Evolutionary conservation across 75 land plant genomes (phyloP).

Genomic region (Picea sitchensis): DNA sequence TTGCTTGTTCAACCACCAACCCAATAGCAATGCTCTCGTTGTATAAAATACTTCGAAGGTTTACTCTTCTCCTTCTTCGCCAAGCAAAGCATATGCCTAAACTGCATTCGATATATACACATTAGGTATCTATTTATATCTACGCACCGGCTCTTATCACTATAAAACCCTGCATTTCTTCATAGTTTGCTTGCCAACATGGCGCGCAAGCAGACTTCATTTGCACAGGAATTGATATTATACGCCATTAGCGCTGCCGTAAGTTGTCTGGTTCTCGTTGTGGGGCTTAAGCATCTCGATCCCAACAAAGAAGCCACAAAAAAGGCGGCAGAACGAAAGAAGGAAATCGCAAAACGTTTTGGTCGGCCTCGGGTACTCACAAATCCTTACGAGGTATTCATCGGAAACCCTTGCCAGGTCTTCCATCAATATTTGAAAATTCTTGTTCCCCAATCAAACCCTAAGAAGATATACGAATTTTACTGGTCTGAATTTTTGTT

Average conservation of each 20-base stretch:
- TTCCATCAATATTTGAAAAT: slow-evolving; percentile 1
- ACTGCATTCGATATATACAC: no score
- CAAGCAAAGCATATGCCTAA: no score
- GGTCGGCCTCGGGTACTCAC: slow-evolving; percentile 85
- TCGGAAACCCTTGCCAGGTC: slow-evolving; percentile 82
- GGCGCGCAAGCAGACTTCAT: slow-evolving; percentile 30
- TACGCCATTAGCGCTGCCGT: slow-evolving; percentile 88
- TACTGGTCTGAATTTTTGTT: neutral
- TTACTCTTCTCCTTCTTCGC: no score
- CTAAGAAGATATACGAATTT: neutral
- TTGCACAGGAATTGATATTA: slow-evolving; percentile 66
- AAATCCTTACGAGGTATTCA: slow-evolving; percentile 76
- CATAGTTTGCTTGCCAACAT: neutral
- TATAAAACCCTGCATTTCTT: no score
- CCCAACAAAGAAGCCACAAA: slow-evolving; percentile 81
- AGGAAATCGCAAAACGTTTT: slow-evolving; percentile 91
- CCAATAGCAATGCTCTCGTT: no score
- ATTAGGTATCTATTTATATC: no score
- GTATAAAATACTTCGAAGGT: no score
- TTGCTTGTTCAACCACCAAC: no score
- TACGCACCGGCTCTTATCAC: no score
- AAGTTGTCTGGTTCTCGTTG: slow-evolving; percentile 71
- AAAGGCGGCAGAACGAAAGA: slow-evolving; percentile 90
- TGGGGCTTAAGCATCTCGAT: slow-evolving; percentile 75
- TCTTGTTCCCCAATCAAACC: neutral